Evolutionary conservation across 495 filamentous ascomycete genomes (phyloP), one percentile per base, ranked within the genome.

Genomic region (Penicillium arizonense): DNA sequence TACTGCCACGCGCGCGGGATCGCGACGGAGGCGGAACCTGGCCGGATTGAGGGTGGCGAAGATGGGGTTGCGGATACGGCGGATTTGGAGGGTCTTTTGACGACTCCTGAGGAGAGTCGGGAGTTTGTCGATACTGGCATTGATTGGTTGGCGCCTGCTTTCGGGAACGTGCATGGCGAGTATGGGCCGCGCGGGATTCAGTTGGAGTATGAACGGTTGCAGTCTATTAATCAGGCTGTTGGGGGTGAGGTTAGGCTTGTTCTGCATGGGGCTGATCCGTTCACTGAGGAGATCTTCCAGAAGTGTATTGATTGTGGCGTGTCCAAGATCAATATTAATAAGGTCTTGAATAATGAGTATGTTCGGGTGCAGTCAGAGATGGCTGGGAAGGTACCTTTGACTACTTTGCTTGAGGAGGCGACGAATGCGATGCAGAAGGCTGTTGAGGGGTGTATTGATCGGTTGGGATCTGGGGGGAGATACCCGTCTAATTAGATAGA

Each of bases 101-200:
- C 89, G n/a, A 91, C 84, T 0, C 82, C 87, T 0, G 87, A 89
- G 65, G 82, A 92, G 67, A 87, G 86, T 35, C 70, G 81, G 63
- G 82, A 88, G 68, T 93, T 93, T 67, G 86, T 90, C 0, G 78
- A 75, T 9, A 90, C 87, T 23, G 89, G 90, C 0, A 90, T 92
- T 55, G 87, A 91, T 67, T 90, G 87, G 83, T 67, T 93, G 13
- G 89, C 89, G 10, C 90, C 90, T 0, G 87, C 88, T 8, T 93
- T 95, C 68, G 89, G 89, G 3, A 93, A 93, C 64, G 87, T 95
- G 34, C 89, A 93, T 73, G 89, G 90, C 5, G 83, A 86, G 58
- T 95, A 93, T 69, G 89, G 88, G 0, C 82, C 85, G 0, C 68
- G 86, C 10, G 89, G 88, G 0, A 87, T 90, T 23, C 81, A 81